Conservation (phyloP, 2,329 filamentous ascomycete species). For the Aspergillus tanneri region DNA sequence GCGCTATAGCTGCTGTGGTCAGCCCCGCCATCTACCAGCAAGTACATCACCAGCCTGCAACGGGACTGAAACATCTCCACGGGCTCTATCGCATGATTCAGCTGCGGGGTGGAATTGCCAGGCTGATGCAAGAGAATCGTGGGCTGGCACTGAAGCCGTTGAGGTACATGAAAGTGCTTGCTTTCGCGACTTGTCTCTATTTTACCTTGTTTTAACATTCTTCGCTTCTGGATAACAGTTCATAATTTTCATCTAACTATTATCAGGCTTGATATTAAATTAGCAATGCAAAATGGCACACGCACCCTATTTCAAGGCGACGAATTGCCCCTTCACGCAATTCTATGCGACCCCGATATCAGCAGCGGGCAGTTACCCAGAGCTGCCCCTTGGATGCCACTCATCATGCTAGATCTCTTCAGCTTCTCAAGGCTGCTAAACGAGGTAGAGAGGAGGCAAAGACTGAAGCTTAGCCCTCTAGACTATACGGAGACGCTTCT, state of each 20-base stretch:
- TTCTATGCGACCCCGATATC: slow-evolving; percentile 3
- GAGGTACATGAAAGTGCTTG: neutral
- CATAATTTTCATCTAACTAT: slow-evolving; percentile 4
- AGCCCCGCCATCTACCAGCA: slow-evolving; percentile 9
- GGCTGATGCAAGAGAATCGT: slow-evolving; percentile 9
- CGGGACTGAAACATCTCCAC: slow-evolving; percentile 2
- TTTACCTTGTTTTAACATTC: no score
- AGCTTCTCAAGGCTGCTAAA: slow-evolving; percentile 4
- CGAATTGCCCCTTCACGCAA: slow-evolving; percentile 2
- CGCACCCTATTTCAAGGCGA: neutral
- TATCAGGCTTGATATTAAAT: slow-evolving; percentile 6
- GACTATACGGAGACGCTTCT: slow-evolving; percentile 4
- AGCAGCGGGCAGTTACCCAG: slow-evolving; percentile 1
- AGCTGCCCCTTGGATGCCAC: slow-evolving; percentile 2
- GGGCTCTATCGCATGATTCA: slow-evolving; percentile 9
- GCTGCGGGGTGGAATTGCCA: slow-evolving; percentile 6
- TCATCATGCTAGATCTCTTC: slow-evolving; percentile 4
- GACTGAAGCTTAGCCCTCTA: slow-evolving; percentile 1
- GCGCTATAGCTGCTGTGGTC: slow-evolving; percentile 5
- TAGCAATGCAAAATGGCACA: slow-evolving; percentile 7
- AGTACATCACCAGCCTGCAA: slow-evolving; percentile 5
- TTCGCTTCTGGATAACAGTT: neutral
- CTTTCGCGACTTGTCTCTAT: neutral
- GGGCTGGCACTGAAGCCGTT: slow-evolving; percentile 5
- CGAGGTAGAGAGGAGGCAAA: neutral